Evolutionary conservation across 140 eudicot species (phyloP), one percentile per base, ranked within the genome.

Genomic region (Ambrosia hybrid): DNA sequence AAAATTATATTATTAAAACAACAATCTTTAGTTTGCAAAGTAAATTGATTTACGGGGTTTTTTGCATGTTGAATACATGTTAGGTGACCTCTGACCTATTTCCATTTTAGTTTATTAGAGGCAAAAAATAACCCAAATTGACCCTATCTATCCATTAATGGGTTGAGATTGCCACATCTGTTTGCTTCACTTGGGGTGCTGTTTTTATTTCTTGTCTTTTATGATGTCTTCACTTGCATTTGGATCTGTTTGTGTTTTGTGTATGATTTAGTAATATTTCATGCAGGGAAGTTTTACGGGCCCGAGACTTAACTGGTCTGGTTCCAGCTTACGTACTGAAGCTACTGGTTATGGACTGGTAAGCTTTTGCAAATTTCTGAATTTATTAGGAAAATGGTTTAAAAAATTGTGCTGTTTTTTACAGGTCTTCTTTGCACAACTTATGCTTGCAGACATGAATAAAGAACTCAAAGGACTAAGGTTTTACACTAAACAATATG

Each of bases 301-400:
- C 52, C 92, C 96, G 9, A 86, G 98, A 73, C 80, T 91, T 48
- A 90, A 87, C 78, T 93, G 99, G 99, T 87, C 97, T 0, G 89
- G 92, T 74, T 80, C 96, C 74, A 93, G 97, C 81, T 80, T 93
- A 15, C 93, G 99, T 41, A 90, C 99, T 13, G 99, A 93, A 83
- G 99, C 99, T 76, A 93, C 94, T 64, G 99, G 96, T 77, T 93
- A 93, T 83, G 99, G 99, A 72, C 78, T 93, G 87, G 99, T 93
- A 77, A 43, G 37, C 33, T 57, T 69, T 26, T 57, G 34, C 65
- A 33, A 45, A 60, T 12, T 64, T 37, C 15, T 55, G 36, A 68
- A 41, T 75, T 69, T 43, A 53, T 70, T 0, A 74, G 62, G 43
- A 51, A 45, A 68, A 36, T 1, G 36, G 21, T 80, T 57, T 73